Evolutionary conservation across 2,329 filamentous ascomycete species (phyloP).

Genomic region (Dactylellina drechsleri): DNA sequence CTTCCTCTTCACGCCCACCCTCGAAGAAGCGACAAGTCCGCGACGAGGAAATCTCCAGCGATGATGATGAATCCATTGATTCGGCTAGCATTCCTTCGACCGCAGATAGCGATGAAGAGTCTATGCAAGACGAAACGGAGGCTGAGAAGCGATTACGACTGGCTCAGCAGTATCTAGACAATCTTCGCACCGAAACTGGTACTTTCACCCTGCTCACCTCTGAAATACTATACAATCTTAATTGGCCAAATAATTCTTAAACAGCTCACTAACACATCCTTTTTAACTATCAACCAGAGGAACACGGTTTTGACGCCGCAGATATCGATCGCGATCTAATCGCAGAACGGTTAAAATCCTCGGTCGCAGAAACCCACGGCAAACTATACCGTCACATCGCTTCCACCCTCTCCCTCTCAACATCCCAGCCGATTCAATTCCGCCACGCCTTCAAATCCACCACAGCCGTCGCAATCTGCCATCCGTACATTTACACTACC

Average conservation of each 20-base stretch:
- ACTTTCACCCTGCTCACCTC: background rate
- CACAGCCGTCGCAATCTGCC: constrained; percentile 80
- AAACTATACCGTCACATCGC: constrained; percentile 85
- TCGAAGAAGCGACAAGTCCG: constrained; percentile 63
- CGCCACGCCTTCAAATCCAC: constrained; percentile 80
- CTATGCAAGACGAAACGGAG: constrained; percentile 81
- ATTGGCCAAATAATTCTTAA: background rate
- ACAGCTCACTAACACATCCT: constrained; percentile 20
- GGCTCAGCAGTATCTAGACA: constrained; percentile 91
- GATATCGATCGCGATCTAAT: constrained; percentile 94
- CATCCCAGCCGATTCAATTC: constrained; percentile 76
- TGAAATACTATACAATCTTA: too few relatives aligned
- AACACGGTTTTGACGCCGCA: constrained; percentile 88
- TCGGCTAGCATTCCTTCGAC: constrained; percentile 57
- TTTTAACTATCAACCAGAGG: constrained; percentile 63
- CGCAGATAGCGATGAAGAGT: constrained; percentile 67
- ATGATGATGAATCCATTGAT: constrained; percentile 69
- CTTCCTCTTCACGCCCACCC: constrained; percentile 64
- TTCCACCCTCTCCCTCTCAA: constrained; percentile 74
- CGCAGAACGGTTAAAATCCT: constrained; percentile 78
- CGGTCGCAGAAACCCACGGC: constrained; percentile 82
- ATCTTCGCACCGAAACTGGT: constrained; percentile 76
- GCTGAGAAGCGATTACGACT: constrained; percentile 86
- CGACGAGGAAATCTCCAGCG: constrained; percentile 88
- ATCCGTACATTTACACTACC: constrained; percentile 86